Conservation (phyloP, 768 basidiomycete species). For the Suillus americanus region DNA sequence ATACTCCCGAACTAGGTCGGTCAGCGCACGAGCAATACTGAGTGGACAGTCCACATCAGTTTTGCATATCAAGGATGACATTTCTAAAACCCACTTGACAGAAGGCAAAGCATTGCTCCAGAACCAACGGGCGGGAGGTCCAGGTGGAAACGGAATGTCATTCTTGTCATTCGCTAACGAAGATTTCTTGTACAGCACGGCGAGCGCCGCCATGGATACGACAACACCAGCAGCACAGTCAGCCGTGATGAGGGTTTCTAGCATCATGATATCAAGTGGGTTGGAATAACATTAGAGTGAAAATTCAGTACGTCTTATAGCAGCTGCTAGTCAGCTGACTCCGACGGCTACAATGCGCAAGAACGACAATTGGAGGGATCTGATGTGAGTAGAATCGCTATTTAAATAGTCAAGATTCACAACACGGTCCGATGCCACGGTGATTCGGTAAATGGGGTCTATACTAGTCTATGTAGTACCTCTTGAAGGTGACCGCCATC, state of each 20-base stretch:
- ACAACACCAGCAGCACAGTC: constrained; percentile 8
- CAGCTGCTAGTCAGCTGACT: neutral
- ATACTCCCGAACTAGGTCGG: constrained; percentile 55
- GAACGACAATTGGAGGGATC: neutral
- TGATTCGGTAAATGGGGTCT: too few relatives aligned
- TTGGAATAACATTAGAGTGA: neutral
- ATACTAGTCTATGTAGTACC: too few relatives aligned
- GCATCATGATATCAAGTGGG: neutral
- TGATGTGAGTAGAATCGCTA: neutral
- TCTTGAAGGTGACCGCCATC: too few relatives aligned
- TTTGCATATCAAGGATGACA: too few relatives aligned
- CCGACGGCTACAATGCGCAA: neutral
- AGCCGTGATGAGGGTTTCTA: neutral
- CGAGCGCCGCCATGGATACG: neutral
- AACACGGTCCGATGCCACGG: too few relatives aligned
- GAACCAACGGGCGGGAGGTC: constrained; percentile 11
- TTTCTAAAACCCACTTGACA: constrained; percentile 4
- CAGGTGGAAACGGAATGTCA: constrained; percentile 6
- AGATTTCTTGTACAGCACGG: constrained; percentile 8
- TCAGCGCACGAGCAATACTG: constrained; percentile 32
- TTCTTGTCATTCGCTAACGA: constrained; percentile 5
- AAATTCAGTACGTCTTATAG: neutral
- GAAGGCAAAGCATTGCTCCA: constrained; percentile 9
- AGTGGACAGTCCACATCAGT: neutral
- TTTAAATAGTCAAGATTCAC: neutral